Percentiles rank a stretch among this genome's conserved stretches.
Evolutionary conservation across 2,329 filamentous ascomycete genomes (phyloP).

Genomic region (Ustilaginoidea virens): DNA sequence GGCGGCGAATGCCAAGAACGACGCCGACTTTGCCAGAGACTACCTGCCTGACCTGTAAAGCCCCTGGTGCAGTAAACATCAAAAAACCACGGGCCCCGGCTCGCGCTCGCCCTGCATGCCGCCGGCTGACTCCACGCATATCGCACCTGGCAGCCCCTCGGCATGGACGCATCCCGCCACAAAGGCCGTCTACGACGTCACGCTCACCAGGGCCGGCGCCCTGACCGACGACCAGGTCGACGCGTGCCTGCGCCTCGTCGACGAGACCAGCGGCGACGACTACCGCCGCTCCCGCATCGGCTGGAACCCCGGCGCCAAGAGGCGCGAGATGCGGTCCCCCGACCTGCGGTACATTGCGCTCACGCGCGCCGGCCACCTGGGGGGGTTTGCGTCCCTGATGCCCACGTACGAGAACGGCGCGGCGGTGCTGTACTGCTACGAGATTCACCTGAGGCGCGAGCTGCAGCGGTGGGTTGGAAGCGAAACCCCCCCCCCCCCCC

Average conservation of each 20-base stretch:
- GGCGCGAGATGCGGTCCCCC: constrained; percentile 49
- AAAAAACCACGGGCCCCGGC: too few relatives aligned
- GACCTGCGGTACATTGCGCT: constrained; percentile 57
- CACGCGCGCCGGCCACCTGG: constrained; percentile 19
- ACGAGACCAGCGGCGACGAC: constrained; percentile 45
- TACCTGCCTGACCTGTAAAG: constrained; percentile 17
- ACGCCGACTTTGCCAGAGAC: constrained; percentile 1
- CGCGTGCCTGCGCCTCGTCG: constrained; percentile 40
- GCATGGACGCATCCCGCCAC: constrained; percentile 37
- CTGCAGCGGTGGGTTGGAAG: constrained; percentile 33
- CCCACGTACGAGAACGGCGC: constrained; percentile 51
- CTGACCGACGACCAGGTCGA: constrained; percentile 29
- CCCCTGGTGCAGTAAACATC: too few relatives aligned
- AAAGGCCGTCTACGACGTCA: constrained; percentile 23
- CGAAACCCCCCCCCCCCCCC: too few relatives aligned
- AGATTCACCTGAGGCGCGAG: constrained; percentile 49
- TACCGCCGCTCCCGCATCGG: constrained; percentile 47
- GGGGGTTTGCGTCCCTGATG: constrained; percentile 53
- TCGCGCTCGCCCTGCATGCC: background rate
- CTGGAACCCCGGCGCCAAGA: constrained; percentile 49
- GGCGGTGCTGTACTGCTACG: constrained; percentile 62
- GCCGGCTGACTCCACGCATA: background rate
- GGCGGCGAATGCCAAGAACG: constrained; percentile 1
- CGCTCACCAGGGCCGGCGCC: constrained; percentile 22
- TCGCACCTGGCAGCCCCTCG: background rate